These are phyloP conservation scores for Anastatica hierochuntica DNA, from an alignment of 345 rosid genomes.

Conservation along the genomic window DNA sequence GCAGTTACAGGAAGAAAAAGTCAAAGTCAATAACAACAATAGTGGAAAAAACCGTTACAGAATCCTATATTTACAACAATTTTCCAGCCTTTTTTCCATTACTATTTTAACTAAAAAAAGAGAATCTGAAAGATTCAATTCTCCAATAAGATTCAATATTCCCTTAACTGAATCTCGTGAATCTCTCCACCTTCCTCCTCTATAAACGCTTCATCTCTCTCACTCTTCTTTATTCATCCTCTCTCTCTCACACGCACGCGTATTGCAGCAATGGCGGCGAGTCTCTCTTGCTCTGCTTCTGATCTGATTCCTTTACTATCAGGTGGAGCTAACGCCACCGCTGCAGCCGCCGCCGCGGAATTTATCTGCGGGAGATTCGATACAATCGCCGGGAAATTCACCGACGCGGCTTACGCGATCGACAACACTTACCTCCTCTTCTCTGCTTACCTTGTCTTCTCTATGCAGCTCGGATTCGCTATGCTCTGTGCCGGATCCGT, in stretches of 20 bases:
- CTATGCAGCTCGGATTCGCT: conserved; percentile 39
- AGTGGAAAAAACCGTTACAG: background rate
- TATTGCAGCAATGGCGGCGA: conserved; percentile 10
- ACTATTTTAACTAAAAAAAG: no score
- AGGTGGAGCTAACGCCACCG: conserved; percentile 16
- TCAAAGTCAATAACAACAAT: conserved; percentile 6
- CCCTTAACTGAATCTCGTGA: conserved; percentile 21
- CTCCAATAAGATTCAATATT: conserved; percentile 7
- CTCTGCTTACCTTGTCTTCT: conserved; percentile 35
- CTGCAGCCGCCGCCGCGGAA: conserved; percentile 21
- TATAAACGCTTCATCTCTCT: conserved; percentile 6
- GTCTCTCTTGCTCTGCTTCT: conserved; percentile 20
- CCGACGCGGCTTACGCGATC: conserved; percentile 31
- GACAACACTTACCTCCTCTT: conserved; percentile 39
- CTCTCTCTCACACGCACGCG: background rate
- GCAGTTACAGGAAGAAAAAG: conserved; percentile 6
- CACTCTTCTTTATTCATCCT: background rate
- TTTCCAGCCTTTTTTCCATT: background rate
- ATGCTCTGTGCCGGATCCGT: conserved; percentile 45
- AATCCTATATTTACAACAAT: background rate
- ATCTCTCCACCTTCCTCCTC: conserved; percentile 10
- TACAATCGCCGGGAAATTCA: conserved; percentile 15
- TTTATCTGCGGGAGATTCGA: conserved; percentile 26
- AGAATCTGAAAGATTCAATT: conserved; percentile 18
- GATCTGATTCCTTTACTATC: conserved; percentile 19